Evolutionary conservation across 2,329 filamentous ascomycete genomes (phyloP).

Genomic region (Macroventuria anomochaeta): DNA sequence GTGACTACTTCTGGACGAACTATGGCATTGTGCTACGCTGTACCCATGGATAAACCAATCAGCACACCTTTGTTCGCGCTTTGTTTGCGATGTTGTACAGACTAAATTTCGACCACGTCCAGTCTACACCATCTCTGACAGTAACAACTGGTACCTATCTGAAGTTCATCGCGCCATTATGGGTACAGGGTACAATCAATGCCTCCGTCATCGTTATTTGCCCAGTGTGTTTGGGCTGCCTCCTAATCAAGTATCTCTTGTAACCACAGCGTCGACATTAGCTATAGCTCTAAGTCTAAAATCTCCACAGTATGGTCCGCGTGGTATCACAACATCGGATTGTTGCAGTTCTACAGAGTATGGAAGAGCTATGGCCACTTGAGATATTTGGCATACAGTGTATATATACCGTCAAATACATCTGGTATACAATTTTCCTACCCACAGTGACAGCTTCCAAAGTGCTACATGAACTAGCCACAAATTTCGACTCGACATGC

Average conservation of each 20-base stretch:
- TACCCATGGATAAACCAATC: neutral
- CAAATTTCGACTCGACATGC: slow-evolving; percentile 33
- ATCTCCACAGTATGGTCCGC: neutral
- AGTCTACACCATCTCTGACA: neutral
- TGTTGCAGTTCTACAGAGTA: neutral
- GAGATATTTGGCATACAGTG: neutral
- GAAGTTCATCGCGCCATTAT: neutral
- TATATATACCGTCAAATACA: neutral
- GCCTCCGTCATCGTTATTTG: neutral
- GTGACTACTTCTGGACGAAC: neutral
- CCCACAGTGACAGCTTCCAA: neutral
- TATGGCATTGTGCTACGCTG: neutral
- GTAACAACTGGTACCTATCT: neutral
- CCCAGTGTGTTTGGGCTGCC: neutral
- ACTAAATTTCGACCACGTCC: neutral
- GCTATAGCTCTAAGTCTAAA: neutral
- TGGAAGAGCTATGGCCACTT: no score
- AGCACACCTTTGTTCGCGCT: neutral
- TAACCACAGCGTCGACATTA: neutral
- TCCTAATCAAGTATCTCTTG: neutral
- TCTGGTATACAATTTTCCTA: neutral
- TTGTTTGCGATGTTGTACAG: neutral
- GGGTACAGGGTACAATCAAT: neutral
- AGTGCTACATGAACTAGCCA: neutral
- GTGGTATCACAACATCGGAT: neutral